A percentile compares a stretch with the other conserved stretches of the same genome.
Conservation (phyloP, 805 yeast species). For the Ogataea zsoltii region DNA sequence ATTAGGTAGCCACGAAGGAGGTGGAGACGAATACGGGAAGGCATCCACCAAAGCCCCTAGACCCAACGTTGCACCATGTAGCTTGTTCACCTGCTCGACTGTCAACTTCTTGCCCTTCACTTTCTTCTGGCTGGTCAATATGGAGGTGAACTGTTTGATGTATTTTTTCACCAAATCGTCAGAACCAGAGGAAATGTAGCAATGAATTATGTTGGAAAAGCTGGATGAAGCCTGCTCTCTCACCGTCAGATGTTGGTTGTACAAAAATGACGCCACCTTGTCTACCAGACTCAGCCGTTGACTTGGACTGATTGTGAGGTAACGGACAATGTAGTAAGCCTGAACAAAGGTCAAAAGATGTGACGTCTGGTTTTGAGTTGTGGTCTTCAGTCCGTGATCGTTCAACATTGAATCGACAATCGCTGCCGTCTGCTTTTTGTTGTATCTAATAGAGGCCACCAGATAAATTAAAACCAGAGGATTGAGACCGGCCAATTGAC, state of each 20-base stretch:
- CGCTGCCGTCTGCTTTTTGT: slow-evolving; percentile 41
- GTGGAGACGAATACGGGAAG: slow-evolving; percentile 87
- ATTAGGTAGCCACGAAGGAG: slow-evolving; percentile 86
- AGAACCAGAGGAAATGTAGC: slow-evolving; percentile 48
- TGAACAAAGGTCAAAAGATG: slow-evolving; percentile 71
- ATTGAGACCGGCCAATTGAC: slow-evolving; percentile 63
- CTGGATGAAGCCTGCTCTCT: slow-evolving; percentile 72
- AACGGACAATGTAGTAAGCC: slow-evolving; percentile 67
- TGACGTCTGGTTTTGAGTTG: slow-evolving; percentile 61
- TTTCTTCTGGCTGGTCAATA: slow-evolving; percentile 38
- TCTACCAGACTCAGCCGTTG: slow-evolving; percentile 53
- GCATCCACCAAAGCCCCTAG: slow-evolving; percentile 87
- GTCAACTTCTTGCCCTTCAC: slow-evolving; percentile 36
- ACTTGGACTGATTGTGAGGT: slow-evolving; percentile 48
- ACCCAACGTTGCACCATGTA: slow-evolving; percentile 89
- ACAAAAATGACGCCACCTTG: slow-evolving; percentile 53
- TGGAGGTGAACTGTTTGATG: slow-evolving; percentile 45
- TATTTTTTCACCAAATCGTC: slow-evolving; percentile 43
- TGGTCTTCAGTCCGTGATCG: slow-evolving; percentile 37
- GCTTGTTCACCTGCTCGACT: slow-evolving; percentile 42
- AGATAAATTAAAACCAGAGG: slow-evolving; percentile 50
- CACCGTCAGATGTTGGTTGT: slow-evolving; percentile 69
- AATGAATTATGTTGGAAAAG: slow-evolving; percentile 78
- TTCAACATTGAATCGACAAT: slow-evolving; percentile 46
- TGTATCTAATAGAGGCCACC: slow-evolving; percentile 50